Base-by-base conservation (phyloP, 2,329 filamentous ascomycete genomes). In the Phyllosticta citriasiana region DNA sequence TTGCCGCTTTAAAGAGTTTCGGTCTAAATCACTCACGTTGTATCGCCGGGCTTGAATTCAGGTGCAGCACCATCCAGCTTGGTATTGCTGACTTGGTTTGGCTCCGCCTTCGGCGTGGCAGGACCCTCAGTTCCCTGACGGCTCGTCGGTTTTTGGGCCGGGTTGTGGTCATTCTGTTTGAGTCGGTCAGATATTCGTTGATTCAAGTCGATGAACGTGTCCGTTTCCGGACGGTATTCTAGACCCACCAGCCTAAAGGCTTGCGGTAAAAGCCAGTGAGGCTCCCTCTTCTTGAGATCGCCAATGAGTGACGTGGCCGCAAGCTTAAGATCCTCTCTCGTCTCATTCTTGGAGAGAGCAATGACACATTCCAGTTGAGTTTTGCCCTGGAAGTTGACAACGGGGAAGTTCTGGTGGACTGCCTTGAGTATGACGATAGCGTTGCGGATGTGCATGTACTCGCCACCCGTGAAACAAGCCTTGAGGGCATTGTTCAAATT, bases 401-500 rank as follows among this genome's bases (percentile, higher is more conserved):
- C 88, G 3, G 94, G 95, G 80, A 96, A 99, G 68, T 86, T 82
- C 57, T 91, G 85, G 25, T 90, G 83, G 55, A 96, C 81, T 10
- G 84, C 82, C 71, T 94, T 95, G 63, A 99, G 80, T 3, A 97
- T 82, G 62, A 88, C 94, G 66, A 97, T 95, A 53, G 91, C 91
- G 71, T 99, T 99, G 60, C 93, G 87, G 71, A 97, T 96, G 73
- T 97, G 92, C 88, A 97, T 97, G 83, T 94, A 99, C 74, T 97
- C 93, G 33, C 84, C 86, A 27, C 88, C 87, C 19, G 85, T 84
- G 55, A 99, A 80, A 71, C 93, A 97, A 47, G 83, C 82, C 71
- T 91, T 92, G 60, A 99, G 78, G 2, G 93, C 90, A 57, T 79
- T 83, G 67, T 88, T 88, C 53, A 99, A 77, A 65, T 88, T 85